Base-by-base conservation (phyloP, 2,329 filamentous ascomycete genomes). In the Furcasterigmium sp. region DNA sequence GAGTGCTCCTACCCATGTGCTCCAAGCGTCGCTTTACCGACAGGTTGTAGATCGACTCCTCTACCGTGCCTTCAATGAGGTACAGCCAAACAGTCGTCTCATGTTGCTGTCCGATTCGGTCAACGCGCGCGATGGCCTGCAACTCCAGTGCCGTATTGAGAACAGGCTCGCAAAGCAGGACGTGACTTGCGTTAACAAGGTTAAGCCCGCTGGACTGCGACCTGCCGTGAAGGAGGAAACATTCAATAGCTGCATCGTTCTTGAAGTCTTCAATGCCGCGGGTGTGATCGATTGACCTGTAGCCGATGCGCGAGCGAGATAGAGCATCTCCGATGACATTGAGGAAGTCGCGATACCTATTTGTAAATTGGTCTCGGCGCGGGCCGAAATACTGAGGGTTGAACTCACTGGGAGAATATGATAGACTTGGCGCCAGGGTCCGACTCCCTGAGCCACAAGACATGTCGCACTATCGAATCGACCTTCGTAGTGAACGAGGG, bases 61-160 rank as follows among this genome's bases (percentile, higher is more conserved):
- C 93, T 0, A 97, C 88, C 0, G 91, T 95, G 41, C 86, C 87
- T 14, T 85, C 81, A n/a, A 96, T 79, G 3, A 97, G 75, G 60
- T 97, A 97, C 62, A 96, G 85, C 86, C 91, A 97, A 2, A 97
- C 90, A 0, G 88, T 95, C 1, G 93, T 98, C 51, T 87, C 77
- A 41, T 87, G 82, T 50, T 84, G 75, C 63, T 97, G 93, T 0
- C 93, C 93, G 50, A 98, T 98, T 28, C 93, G 82, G 59, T 98
- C 90, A 2, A 98, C 91, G 44, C 93, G 85, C 1, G 91, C 91
- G 56, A 97, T 95, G 13, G 91, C 91, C 62, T 98, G 93, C 9
- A 97, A 74, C 63, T 97, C 93, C 14, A 98, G 80, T 0, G 91
- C 90, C 0, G 91, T 91, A 58, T 97, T 95, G 53, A 97, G 81